A percentile compares a stretch with the other conserved stretches of the same genome.
Evolutionary conservation across 306 rosid genomes (phyloP).

Genomic region (Cicer pinnatifidum): DNA sequence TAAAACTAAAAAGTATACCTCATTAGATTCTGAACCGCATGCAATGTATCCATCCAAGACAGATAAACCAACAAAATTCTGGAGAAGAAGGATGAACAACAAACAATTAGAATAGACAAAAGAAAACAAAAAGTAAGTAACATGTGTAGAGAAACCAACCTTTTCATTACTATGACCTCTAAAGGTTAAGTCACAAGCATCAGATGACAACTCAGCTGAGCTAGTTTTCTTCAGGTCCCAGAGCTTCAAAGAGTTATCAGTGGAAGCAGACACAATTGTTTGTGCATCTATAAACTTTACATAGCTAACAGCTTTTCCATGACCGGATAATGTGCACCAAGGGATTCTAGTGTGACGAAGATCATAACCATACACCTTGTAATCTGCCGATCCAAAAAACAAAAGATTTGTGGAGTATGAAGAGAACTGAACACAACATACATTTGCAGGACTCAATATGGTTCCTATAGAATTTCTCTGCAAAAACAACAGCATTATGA

Average conservation of each 20-base stretch:
- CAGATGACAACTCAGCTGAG: constrained; percentile 52
- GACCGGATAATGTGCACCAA: constrained; percentile 89
- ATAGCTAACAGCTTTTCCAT: constrained; percentile 85
- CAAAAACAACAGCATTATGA: constrained; percentile 41
- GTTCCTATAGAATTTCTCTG: constrained; percentile 80
- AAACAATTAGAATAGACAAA: constrained; percentile 42
- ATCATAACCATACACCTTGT: constrained; percentile 84
- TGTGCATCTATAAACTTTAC: constrained; percentile 82
- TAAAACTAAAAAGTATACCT: constrained; percentile 50
- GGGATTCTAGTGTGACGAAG: constrained; percentile 77
- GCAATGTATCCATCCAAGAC: constrained; percentile 69
- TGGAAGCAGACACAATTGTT: constrained; percentile 71
- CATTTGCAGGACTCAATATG: constrained; percentile 70
- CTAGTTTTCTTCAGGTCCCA: constrained; percentile 69
- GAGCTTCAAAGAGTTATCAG: constrained; percentile 76
- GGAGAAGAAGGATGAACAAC: constrained; percentile 40
- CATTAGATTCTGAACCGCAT: constrained; percentile 82
- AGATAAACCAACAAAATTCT: constrained; percentile 81
- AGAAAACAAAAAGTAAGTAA: neutral
- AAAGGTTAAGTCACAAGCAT: constrained; percentile 62
- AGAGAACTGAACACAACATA: constrained; percentile 96
- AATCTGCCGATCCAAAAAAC: constrained; percentile 87
- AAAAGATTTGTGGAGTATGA: constrained; percentile 69
- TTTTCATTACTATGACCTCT: constrained; percentile 70
- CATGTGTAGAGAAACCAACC: constrained; percentile 50